These are phyloP conservation scores for Copromyces sp. DNA, from an alignment of 495 filamentous ascomycete genomes.

Conservation along the genomic window DNA sequence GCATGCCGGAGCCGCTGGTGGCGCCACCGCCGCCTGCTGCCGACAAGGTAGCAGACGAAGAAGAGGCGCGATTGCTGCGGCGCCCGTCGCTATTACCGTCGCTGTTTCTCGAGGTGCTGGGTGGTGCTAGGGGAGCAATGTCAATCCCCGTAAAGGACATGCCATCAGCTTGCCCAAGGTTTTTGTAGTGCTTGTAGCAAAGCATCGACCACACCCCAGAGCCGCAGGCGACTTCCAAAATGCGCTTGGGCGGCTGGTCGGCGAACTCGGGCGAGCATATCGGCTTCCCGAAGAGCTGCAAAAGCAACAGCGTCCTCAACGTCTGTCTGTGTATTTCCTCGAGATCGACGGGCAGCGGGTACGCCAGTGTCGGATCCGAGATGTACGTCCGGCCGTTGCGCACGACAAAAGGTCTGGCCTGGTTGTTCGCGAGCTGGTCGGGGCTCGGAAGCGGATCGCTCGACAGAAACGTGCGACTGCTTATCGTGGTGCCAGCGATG, in stretches of 20 bases:
- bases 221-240: slow-evolving; percentile 84
- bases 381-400: slow-evolving; percentile 74
- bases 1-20: not conserved
- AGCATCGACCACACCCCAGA: slow-evolving; percentile 82
- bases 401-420: slow-evolving; percentile 53
- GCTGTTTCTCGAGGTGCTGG: not conserved
- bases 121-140: slow-evolving; percentile 61
- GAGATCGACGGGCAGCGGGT: slow-evolving; percentile 83
- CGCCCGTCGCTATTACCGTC: not conserved
- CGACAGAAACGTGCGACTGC: slow-evolving; percentile 26
- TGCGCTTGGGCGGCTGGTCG: slow-evolving; percentile 57
- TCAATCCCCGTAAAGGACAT: slow-evolving; percentile 79
- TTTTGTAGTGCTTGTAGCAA: slow-evolving; percentile 66
- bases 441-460: slow-evolving; percentile 19
- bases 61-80: slow-evolving; percentile 1
- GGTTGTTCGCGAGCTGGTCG: slow-evolving; percentile 20
- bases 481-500: slow-evolving; percentile 24
- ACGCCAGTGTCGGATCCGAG: slow-evolving; percentile 60
- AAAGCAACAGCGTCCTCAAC: slow-evolving; percentile 69
- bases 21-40: slow-evolving; percentile 1
- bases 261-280: slow-evolving; percentile 60
- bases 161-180: slow-evolving; percentile 40
- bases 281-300: slow-evolving; percentile 69
- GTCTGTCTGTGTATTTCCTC: slow-evolving; percentile 81
- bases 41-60: slow-evolving; percentile 2